Evolutionary conservation across 2,329 filamentous ascomycete genomes (phyloP).

Genomic region (Fusarium denticulatum): DNA sequence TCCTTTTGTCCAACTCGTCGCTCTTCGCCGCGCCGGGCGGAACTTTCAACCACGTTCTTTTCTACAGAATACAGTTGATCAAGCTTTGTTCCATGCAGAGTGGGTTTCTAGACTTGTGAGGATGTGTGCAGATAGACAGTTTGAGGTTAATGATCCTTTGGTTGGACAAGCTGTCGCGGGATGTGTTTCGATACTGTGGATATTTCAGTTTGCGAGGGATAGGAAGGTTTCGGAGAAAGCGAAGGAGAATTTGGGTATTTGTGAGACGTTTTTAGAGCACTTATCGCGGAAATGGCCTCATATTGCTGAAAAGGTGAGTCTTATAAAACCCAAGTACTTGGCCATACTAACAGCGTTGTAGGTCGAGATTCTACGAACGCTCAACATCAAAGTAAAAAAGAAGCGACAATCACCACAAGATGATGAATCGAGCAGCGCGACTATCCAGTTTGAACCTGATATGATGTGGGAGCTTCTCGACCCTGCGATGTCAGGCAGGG

Average conservation of each 20-base stretch:
- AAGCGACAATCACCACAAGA: neutral
- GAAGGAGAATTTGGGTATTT: constrained; percentile 24
- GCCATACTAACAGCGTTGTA: accelerated
- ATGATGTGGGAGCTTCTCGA: constrained; percentile 40
- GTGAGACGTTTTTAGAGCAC: constrained; percentile 12
- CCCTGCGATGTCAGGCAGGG: constrained; percentile 4
- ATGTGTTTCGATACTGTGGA: constrained; percentile 37
- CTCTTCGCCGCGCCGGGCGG: constrained; percentile 21
- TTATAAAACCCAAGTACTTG: accelerated
- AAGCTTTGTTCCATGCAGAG: constrained; percentile 36
- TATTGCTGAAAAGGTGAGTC: constrained; percentile 31
- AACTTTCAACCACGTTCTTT: constrained; percentile 36
- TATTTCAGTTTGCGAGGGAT: constrained; percentile 40
- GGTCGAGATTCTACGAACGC: constrained; percentile 25
- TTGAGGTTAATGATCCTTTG: constrained; percentile 35
- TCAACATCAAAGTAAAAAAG: constrained; percentile 26
- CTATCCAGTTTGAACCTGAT: constrained; percentile 36
- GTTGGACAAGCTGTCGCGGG: constrained; percentile 34
- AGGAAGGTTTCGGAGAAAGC: constrained; percentile 31
- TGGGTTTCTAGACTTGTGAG: constrained; percentile 38
- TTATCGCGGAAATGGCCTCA: constrained; percentile 34
- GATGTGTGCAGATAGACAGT: constrained; percentile 34
- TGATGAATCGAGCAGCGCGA: neutral
- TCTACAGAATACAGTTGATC: constrained; percentile 38
- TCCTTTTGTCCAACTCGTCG: constrained; percentile 39